These are phyloP conservation scores for Murraya koenigii DNA, from an alignment of 345 rosid genomes.

Conservation along the genomic window DNA sequence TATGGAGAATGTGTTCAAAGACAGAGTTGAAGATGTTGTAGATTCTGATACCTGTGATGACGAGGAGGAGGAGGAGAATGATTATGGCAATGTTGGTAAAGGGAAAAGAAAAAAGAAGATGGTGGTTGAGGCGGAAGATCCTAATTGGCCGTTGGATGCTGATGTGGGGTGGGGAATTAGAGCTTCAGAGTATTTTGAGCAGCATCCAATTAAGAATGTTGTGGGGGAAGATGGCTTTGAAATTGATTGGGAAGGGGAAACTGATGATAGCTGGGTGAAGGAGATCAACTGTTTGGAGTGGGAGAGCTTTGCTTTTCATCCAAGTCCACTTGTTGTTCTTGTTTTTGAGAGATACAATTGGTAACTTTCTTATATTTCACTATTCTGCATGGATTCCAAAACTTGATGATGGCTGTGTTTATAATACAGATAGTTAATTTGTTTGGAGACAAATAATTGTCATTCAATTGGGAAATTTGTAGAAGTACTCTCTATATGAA, in stretches of 20 bases:
- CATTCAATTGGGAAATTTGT: background rate
- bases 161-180: constrained; percentile 95
- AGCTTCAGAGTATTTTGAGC: constrained; percentile 89
- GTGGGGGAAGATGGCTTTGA: constrained; percentile 74
- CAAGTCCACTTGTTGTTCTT: constrained; percentile 75
- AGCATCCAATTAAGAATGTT: constrained; percentile 74
- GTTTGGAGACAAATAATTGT: background rate
- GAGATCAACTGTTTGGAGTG: constrained; percentile 90
- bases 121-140: constrained; percentile 81
- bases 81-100: constrained; percentile 21
- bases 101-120: constrained; percentile 33
- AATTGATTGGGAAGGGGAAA: constrained; percentile 94
- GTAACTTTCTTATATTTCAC: constrained; percentile 26
- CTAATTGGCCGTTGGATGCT: constrained; percentile 89
- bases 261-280: constrained; percentile 75
- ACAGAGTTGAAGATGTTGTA: constrained; percentile 26
- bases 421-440: background rate
- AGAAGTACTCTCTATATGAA: background rate
- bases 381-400: background rate
- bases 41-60: constrained; percentile 33
- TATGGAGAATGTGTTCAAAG: constrained; percentile 49
- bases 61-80: constrained; percentile 18
- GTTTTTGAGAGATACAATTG: constrained; percentile 77
- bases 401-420: background rate
- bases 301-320: constrained; percentile 91